phyloP scores from a whole-genome alignment of 148 eudicot species.

The Arbutus unedo region DNA sequence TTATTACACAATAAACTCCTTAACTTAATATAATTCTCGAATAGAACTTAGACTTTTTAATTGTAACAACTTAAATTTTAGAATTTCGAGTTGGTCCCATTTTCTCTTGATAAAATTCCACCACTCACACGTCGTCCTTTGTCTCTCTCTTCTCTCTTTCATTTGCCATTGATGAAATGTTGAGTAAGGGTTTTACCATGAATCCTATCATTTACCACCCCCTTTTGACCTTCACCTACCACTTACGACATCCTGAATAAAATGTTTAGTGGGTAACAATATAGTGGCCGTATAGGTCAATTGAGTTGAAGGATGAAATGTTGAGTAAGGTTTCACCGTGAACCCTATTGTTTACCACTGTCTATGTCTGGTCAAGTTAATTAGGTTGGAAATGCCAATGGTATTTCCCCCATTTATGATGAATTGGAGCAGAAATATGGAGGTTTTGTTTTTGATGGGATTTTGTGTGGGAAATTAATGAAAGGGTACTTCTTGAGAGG shows the following conservation, averaged over 20 bases:
- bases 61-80: too few relatives aligned
- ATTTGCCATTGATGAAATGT: slow-evolving; percentile 54
- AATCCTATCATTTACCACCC: slow-evolving; percentile 27
- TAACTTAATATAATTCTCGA: too few relatives aligned
- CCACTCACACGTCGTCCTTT: slow-evolving; percentile 14
- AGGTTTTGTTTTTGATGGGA: slow-evolving; percentile 56
- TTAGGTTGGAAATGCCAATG: slow-evolving; percentile 40
- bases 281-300: slow-evolving; percentile 55
- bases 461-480: slow-evolving; percentile 70
- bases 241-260: slow-evolving; percentile 63
- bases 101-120: slow-evolving; percentile 29
- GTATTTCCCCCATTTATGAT: slow-evolving; percentile 56
- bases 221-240: slow-evolving; percentile 61
- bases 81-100: too few relatives aligned
- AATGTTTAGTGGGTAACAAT: slow-evolving; percentile 67
- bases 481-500: slow-evolving; percentile 75
- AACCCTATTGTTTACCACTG: slow-evolving; percentile 59
- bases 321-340: slow-evolving; percentile 40
- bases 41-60: too few relatives aligned
- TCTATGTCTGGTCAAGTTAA: slow-evolving; percentile 72
- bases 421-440: slow-evolving; percentile 72
- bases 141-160: slow-evolving; percentile 48
- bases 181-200: too few relatives aligned
- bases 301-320: slow-evolving; percentile 86
- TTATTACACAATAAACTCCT: too few relatives aligned